phyloP scores from a whole-genome alignment of 306 rosid species.

The Ammopiptanthus mongolicus region DNA sequence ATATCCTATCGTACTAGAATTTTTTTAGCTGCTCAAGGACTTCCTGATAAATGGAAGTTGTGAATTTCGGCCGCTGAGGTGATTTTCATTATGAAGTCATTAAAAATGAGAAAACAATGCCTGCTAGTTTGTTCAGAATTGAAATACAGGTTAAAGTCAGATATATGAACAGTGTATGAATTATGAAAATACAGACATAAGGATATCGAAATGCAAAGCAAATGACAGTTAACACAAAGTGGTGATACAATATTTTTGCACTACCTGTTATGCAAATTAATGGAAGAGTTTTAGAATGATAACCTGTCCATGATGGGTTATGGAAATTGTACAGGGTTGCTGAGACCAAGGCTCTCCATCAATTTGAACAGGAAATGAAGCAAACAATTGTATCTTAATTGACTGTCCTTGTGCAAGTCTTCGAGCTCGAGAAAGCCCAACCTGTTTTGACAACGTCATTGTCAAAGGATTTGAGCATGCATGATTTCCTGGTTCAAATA shows the following conservation, averaged over 20 bases:
- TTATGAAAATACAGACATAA: neutral
- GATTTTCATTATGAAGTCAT: neutral
- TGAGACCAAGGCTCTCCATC: constrained; percentile 99
- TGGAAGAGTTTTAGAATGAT: constrained; percentile 19
- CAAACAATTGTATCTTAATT: constrained; percentile 75
- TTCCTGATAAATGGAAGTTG: neutral
- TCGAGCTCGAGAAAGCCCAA: constrained; percentile 96
- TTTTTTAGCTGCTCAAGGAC: constrained; percentile 1
- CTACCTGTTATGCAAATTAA: neutral
- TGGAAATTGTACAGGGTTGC: constrained; percentile 62
- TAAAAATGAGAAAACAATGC: neutral
- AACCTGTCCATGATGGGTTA: constrained; percentile 97
- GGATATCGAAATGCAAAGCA: neutral
- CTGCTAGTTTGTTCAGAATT: neutral
- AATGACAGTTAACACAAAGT: neutral
- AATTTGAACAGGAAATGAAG: constrained; percentile 84
- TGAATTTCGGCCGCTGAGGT: neutral
- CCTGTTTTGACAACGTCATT: constrained; percentile 44
- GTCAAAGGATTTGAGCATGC: constrained; percentile 11
- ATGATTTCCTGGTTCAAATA: constrained; percentile 18
- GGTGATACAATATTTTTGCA: neutral
- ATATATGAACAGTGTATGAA: neutral
- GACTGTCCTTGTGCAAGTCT: constrained; percentile 96
- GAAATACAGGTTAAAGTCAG: constrained; percentile 5
- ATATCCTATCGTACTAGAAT: neutral